A percentile compares a stretch with the other conserved stretches of the same genome.
These are phyloP conservation scores for Xylaria bambusicola DNA, from an alignment of 495 filamentous ascomycete species.

Conservation along the genomic window DNA sequence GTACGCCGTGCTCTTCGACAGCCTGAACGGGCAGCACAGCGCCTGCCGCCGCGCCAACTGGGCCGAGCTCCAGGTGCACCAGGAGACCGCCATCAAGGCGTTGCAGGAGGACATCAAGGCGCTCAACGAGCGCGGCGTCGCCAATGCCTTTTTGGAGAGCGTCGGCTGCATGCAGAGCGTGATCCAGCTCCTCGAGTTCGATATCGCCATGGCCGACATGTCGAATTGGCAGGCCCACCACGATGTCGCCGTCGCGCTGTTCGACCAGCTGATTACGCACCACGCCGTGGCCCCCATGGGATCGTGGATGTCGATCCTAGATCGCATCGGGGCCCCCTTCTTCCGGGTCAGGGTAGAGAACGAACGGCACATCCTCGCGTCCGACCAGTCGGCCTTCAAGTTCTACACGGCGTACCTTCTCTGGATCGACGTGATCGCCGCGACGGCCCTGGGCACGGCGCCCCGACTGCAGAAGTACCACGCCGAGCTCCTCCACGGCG, in stretches of 20 bases:
- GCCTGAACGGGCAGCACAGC: slow-evolving; percentile 21
- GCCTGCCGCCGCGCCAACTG: slow-evolving; percentile 31
- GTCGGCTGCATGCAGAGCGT: slow-evolving; percentile 52
- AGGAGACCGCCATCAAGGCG: slow-evolving; percentile 42
- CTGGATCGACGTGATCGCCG: slow-evolving; percentile 50
- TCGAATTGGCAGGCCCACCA: slow-evolving; percentile 53
- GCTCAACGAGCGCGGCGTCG: slow-evolving; percentile 37
- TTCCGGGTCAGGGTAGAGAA: slow-evolving; percentile 15
- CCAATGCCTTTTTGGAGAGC: slow-evolving; percentile 21
- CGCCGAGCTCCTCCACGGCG: slow-evolving; percentile 32
- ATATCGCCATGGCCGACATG: slow-evolving; percentile 43
- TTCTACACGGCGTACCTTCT: slow-evolving; percentile 52
- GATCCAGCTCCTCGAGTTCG: slow-evolving; percentile 55
- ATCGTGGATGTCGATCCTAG: slow-evolving; percentile 29
- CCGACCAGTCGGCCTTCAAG: slow-evolving; percentile 52
- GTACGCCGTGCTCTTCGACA: slow-evolving; percentile 37
- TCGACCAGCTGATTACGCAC: slow-evolving; percentile 42
- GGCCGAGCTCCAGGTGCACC: slow-evolving; percentile 41
- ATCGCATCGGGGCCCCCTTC: slow-evolving; percentile 33
- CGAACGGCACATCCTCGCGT: slow-evolving; percentile 34
- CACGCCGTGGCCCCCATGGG: slow-evolving; percentile 13
- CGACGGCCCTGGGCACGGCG: slow-evolving; percentile 38
- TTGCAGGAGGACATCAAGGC: slow-evolving; percentile 44
- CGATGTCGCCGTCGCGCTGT: slow-evolving; percentile 50
- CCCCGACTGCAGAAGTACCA: slow-evolving; percentile 48